Evolutionary conservation across 306 rosid species (phyloP), one percentile per base, ranked within the genome.

Genomic region (Citrullus amarus): DNA sequence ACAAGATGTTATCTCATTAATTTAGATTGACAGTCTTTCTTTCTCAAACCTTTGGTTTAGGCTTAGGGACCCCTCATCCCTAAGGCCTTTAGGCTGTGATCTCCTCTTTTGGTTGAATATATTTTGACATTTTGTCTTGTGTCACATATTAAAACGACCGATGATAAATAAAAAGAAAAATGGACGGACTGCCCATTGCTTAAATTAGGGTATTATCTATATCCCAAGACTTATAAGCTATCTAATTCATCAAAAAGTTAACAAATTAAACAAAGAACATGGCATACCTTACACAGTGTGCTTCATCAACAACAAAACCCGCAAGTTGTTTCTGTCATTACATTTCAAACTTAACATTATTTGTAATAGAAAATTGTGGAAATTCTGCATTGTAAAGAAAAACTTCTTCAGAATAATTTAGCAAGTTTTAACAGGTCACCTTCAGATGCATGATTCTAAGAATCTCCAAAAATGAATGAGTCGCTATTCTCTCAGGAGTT

Each of bases 401-500:
- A 76, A 80, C 18, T 25, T 56, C 44, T 75, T 57, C 28, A 61
- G 60, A 67, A 48, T 75, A 61, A 65, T 18, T 81, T 84, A 68
- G 75, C 5, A 67, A 77, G 60, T 51, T 82, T 74, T 78, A 83
- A 55, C 75, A 63, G 30, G 76, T 83, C 78, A 92, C 98, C 97
- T 92, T 95, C 75, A 41, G 70, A 85, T 89, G 88, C 90, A 95
- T 78, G 87, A 88, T 71, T 85, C 88, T 90, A 75, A 92, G 88
- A 86, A 86, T 85, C 56, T 89, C 96, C 75, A 89, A 61, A 88
- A 95, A 95, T 38, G 80, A 86, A 55, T 79, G 85, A 81, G 86
- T 95, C 66, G 89, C 97, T 86, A 95, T 84, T 82, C 97, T 92
- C 88, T 95, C 98, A 8, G 98, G 98, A 79, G 98, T 95, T 82